phyloP scores from a whole-genome alignment of 768 basidiomycete genomes.

The Russula dissimulans region DNA sequence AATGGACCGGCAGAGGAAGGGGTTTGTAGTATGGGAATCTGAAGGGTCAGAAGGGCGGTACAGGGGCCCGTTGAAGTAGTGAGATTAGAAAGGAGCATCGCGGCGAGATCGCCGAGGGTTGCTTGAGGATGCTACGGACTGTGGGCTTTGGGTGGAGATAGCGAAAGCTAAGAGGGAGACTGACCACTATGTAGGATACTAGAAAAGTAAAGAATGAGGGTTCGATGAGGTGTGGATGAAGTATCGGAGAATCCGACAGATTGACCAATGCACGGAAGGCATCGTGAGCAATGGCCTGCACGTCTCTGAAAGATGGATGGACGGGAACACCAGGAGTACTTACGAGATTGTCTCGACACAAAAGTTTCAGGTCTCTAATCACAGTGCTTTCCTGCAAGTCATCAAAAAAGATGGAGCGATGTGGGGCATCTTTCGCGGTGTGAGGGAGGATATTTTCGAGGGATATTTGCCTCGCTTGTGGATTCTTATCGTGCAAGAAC shows the following conservation, averaged over 20 bases:
- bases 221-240: conserved; percentile 61
- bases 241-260: conserved; percentile 72
- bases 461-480: conserved; percentile 80
- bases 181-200: conserved; percentile 82
- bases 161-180: conserved; percentile 25
- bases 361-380: conserved; percentile 71
- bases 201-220: conserved; percentile 68
- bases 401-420: conserved; percentile 68
- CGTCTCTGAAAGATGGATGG: not conserved
- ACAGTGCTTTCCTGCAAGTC: conserved; percentile 57
- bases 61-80: conserved; percentile 67
- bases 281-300: conserved; percentile 83
- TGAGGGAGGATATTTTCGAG: conserved; percentile 76
- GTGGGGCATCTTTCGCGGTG: conserved; percentile 59
- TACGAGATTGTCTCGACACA: conserved; percentile 86
- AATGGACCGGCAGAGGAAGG: conserved; percentile 42
- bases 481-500: conserved; percentile 81
- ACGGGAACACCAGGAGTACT: conserved; percentile 20
- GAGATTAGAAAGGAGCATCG: conserved; percentile 97
- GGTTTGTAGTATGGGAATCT: conserved; percentile 52
- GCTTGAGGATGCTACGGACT: conserved; percentile 46
- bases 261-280: conserved; percentile 92
- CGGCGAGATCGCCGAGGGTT: conserved; percentile 84
- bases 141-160: not conserved
- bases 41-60: conserved; percentile 50